Evolutionary conservation across 2,329 filamentous ascomycete species (phyloP).

Genomic region (Botrytis tulipae): DNA sequence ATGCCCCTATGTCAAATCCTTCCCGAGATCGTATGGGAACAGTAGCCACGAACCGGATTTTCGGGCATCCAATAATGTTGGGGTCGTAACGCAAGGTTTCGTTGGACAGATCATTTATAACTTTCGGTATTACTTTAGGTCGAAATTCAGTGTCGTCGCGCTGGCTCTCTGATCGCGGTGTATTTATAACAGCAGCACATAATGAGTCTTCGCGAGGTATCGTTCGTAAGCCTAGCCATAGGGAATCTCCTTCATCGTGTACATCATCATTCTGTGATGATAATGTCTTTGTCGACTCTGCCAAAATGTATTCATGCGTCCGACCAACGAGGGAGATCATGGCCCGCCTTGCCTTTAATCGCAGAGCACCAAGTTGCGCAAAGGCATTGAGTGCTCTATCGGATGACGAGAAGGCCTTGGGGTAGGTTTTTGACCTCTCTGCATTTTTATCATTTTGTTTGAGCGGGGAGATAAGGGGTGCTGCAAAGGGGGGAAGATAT

Average conservation of each 20-base stretch:
- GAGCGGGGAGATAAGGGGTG: background rate
- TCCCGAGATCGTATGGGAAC: conserved; percentile 31
- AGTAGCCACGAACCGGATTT: conserved; percentile 33
- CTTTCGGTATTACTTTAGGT: conserved; percentile 12
- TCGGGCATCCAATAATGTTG: conserved; percentile 28
- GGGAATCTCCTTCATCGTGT: conserved; percentile 12
- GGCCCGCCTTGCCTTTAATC: conserved; percentile 46
- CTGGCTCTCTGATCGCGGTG: background rate
- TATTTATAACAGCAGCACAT: conserved; percentile 29
- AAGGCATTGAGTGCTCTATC: conserved; percentile 46
- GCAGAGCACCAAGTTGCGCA: conserved; percentile 49
- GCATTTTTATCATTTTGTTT: background rate
- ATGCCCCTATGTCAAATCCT: conserved; percentile 34
- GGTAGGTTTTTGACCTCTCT: background rate
- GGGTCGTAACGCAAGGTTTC: conserved; percentile 20
- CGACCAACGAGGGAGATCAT: conserved; percentile 43
- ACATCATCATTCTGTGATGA: conserved; percentile 31
- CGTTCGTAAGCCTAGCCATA: conserved; percentile 17
- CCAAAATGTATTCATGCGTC: conserved; percentile 33
- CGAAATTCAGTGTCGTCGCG: background rate
- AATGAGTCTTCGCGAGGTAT: conserved; percentile 25
- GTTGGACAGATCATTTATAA: conserved; percentile 21
- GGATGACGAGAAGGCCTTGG: conserved; percentile 36
- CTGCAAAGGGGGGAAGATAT: conserved; percentile 13
- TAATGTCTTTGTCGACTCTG: conserved; percentile 47